phyloP scores from a whole-genome alignment of 345 rosid species.

The Gynandropsis gynandra region DNA sequence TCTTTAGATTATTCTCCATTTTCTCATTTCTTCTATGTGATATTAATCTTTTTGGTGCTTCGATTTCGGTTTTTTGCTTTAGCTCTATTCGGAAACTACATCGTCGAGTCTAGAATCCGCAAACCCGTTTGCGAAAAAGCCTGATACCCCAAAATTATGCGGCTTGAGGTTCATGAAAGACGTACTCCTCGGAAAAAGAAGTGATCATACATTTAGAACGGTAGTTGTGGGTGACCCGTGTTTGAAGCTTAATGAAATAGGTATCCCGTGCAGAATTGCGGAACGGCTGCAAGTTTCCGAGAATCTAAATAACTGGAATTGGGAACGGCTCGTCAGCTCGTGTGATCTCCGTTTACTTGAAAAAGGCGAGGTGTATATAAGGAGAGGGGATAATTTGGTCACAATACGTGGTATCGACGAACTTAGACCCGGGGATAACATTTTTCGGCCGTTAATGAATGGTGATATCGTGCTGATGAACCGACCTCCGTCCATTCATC shows the following conservation, averaged over 20 bases:
- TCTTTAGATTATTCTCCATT: background rate
- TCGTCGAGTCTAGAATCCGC: constrained; percentile 38
- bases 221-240: constrained; percentile 85
- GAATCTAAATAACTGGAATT: constrained; percentile 60
- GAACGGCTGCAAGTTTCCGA: constrained; percentile 72
- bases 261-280: constrained; percentile 73
- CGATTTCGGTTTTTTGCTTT: constrained; percentile 15
- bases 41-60: background rate
- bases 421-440: constrained; percentile 50
- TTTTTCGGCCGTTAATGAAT: constrained; percentile 54
- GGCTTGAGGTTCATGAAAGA: constrained; percentile 91
- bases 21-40: background rate
- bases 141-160: constrained; percentile 44
- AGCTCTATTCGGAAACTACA: constrained; percentile 55
- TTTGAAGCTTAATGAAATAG: constrained; percentile 63
- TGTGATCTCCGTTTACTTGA: constrained; percentile 47
- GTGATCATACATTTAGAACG: constrained; percentile 76
- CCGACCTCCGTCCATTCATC: constrained; percentile 94
- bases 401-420: constrained; percentile 38
- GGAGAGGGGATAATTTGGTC: constrained; percentile 54
- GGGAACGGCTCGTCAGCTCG: constrained; percentile 41
- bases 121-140: constrained; percentile 33
- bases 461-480: constrained; percentile 78
- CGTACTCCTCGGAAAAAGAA: constrained; percentile 80
- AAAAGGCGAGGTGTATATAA: constrained; percentile 49